Evolutionary conservation across 2,329 filamentous ascomycete species (phyloP), one percentile per base, ranked within the genome.

Genomic region (Trichoderma koningii): DNA sequence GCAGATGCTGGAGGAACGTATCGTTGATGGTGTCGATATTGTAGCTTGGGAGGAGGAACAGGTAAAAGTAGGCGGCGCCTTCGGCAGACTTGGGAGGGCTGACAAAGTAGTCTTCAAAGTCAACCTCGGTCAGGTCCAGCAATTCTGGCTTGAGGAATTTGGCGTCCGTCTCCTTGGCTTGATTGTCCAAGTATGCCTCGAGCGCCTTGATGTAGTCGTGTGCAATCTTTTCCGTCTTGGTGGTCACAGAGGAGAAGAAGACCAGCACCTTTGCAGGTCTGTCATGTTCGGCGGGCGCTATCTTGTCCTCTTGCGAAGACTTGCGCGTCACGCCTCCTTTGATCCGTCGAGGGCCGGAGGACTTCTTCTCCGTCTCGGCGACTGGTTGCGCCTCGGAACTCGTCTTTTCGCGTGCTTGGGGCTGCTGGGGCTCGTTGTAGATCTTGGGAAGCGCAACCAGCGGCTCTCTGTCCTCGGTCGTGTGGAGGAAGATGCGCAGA

Each of bases 21-120:
- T 93, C 90, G 70, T 97, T 87, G 69, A 96, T 90, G 7, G 91
- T 94, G 73, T 97, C 94, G 72, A 97, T 97, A 73, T 98, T 96
- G 81, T 97, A 98, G 68, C 91, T 93, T 0, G 94, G 95, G 4
- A 97, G 77, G 44, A 98, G 79, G 63, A 98, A 83, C 45, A 96
- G 81, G 77, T 98, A 99, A 71, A 97, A 88, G 70, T 89, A 86
- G 67, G 88, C 86, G 3, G 83, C 77, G n/a, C 81, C 76, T 1
- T 80, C 74, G 28, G 79, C 75, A 5, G 79, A 73, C 73, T 90
- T 90, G 0, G 93, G 92, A 0, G 88, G 85, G 2, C 83, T 85
- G 65, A 96, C 87, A 73, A 98, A 98, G 77, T 90, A 97, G 73
- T 97, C 93, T 71, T 99, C 94, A 71, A 94, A 91, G 71, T 98